A percentile compares a stretch with the other conserved stretches of the same genome.
phyloP scores from a whole-genome alignment of 345 rosid species.

The Boechera stricta region DNA sequence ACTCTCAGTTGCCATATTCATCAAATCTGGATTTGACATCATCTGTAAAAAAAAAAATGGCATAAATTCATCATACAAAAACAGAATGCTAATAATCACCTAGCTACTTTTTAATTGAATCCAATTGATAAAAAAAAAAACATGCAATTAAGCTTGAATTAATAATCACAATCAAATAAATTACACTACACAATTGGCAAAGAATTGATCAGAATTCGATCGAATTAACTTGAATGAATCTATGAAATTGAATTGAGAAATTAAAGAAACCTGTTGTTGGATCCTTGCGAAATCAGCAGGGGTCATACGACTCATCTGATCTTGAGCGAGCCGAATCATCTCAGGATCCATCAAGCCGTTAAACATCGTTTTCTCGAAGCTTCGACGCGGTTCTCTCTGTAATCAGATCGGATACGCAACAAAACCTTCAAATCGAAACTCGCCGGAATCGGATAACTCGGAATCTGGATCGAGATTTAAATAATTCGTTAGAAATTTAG shows the following conservation, averaged over 20 bases:
- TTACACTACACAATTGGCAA: background rate
- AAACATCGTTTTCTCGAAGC: slow-evolving; percentile 51
- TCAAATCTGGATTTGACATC: slow-evolving; percentile 95
- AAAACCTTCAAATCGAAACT: background rate
- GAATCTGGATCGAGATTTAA: slow-evolving; percentile 14
- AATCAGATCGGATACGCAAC: slow-evolving; percentile 21
- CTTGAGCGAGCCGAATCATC: slow-evolving; percentile 84
- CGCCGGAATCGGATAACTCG: background rate
- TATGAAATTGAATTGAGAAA: background rate
- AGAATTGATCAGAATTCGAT: background rate
- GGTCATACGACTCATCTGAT: slow-evolving; percentile 95
- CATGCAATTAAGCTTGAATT: background rate
- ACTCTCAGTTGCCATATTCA: slow-evolving; percentile 95
- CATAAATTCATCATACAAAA: background rate
- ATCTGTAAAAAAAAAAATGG: slow-evolving; percentile 51
- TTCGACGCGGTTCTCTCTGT: background rate
- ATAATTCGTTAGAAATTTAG: background rate
- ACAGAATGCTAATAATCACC: slow-evolving; percentile 12
- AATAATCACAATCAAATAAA: background rate
- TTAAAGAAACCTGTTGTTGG: slow-evolving; percentile 59
- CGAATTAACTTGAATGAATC: background rate
- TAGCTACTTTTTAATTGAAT: background rate
- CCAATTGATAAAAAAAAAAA: background rate
- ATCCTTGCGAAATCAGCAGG: slow-evolving; percentile 79
- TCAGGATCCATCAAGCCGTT: slow-evolving; percentile 98